Conservation (phyloP, 257 asterid genomes). For the Misopates orontium region DNA sequence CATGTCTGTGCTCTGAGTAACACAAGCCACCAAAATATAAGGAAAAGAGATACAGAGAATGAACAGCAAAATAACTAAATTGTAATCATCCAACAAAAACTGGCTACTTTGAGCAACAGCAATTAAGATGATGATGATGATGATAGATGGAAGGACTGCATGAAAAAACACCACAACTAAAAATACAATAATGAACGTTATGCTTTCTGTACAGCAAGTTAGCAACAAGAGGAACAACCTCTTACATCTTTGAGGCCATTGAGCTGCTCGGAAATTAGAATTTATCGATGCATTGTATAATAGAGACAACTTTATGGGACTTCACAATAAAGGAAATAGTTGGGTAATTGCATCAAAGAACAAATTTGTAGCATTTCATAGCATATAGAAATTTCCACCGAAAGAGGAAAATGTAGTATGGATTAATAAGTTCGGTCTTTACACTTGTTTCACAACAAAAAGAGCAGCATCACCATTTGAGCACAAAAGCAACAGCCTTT, state of each 20-base stretch:
- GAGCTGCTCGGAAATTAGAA: slow-evolving; percentile 15
- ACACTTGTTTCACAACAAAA: not conserved
- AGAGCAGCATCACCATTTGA: slow-evolving; percentile 7
- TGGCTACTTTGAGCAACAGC: slow-evolving; percentile 13
- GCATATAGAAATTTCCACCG: slow-evolving; percentile 7
- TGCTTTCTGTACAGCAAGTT: slow-evolving; percentile 1
- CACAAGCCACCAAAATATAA: slow-evolving; percentile 27
- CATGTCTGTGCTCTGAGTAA: slow-evolving; percentile 95
- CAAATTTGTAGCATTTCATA: slow-evolving; percentile 7
- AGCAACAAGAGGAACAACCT: slow-evolving; percentile 17
- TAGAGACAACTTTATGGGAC: slow-evolving; percentile 1
- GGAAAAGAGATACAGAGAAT: slow-evolving; percentile 7
- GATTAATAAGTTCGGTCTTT: not conserved
- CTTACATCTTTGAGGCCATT: slow-evolving; percentile 22
- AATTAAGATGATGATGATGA: slow-evolving; percentile 15
- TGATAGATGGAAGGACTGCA: slow-evolving; percentile 9
- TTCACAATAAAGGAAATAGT: slow-evolving; percentile 10
- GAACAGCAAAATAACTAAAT: slow-evolving; percentile 3
- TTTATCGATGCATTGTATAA: slow-evolving; percentile 18
- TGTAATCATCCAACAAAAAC: not conserved
- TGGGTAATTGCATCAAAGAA: slow-evolving; percentile 7
- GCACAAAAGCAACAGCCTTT: not conserved
- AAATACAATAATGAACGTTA: slow-evolving; percentile 5
- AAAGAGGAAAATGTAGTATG: slow-evolving; percentile 1
- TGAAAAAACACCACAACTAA: slow-evolving; percentile 8